phyloP scores from a whole-genome alignment of 371 early-diverging fungal genomes.

The Globomyces sp. region DNA sequence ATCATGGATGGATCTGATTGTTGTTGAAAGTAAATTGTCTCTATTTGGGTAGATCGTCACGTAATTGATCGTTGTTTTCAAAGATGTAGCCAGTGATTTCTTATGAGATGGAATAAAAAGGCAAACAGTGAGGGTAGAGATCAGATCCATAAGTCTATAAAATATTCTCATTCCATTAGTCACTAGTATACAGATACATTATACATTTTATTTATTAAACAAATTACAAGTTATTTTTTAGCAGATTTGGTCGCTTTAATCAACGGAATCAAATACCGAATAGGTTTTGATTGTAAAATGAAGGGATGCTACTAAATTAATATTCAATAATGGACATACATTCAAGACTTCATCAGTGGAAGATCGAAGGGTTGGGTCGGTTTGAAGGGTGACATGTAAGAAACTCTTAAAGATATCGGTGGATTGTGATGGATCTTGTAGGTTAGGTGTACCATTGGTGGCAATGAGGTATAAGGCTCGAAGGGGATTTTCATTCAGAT shows the following conservation, averaged over 20 bases:
- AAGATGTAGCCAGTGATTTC: too few species aligned
- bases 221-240: neutral
- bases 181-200: neutral
- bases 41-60: too few species aligned
- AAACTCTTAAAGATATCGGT: conserved; percentile 83
- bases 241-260: conserved; percentile 68
- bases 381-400: conserved; percentile 83
- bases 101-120: too few species aligned
- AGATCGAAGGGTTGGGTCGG: conserved; percentile 87
- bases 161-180: too few species aligned
- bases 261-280: conserved; percentile 73
- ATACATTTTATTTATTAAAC: too few species aligned
- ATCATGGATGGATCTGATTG: too few species aligned
- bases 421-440: conserved; percentile 82
- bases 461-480: conserved; percentile 95
- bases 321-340: conserved; percentile 29
- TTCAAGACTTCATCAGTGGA: conserved; percentile 75
- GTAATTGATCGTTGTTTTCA: too few species aligned
- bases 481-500: conserved; percentile 90
- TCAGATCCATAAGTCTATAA: too few species aligned
- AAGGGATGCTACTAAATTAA: conserved; percentile 68
- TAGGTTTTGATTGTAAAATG: conserved; percentile 75
- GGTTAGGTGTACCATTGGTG: conserved; percentile 94
- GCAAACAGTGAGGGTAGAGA: too few species aligned
- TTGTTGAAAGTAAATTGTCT: too few species aligned